A percentile compares a stretch with the other conserved stretches of the same genome.
Evolutionary conservation across 495 filamentous ascomycete species (phyloP).

Genomic region (Lophiostoma macrostomum): DNA sequence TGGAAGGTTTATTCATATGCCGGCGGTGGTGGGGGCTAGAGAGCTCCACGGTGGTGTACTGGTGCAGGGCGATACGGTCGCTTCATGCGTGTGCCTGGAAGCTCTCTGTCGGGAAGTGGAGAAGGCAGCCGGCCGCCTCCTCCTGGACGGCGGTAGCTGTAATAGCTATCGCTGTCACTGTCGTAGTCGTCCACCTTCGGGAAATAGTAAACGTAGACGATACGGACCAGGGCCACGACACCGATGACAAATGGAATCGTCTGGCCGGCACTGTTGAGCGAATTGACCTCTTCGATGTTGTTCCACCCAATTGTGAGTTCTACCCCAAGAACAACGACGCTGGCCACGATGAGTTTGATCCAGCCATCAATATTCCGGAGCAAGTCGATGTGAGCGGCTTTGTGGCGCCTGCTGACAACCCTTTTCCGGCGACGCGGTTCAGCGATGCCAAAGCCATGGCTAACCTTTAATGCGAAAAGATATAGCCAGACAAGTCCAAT

Average conservation of each 20-base stretch:
- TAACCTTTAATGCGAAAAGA: slow-evolving; percentile 10
- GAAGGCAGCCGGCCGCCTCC: too few species aligned
- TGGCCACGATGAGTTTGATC: slow-evolving; percentile 34
- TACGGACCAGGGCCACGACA: slow-evolving; percentile 17
- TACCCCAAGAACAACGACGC: slow-evolving; percentile 37
- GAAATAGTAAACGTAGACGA: slow-evolving; percentile 23
- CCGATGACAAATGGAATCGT: slow-evolving; percentile 43
- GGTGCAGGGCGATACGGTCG: too few species aligned
- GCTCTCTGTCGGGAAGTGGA: too few species aligned
- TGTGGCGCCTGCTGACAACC: slow-evolving; percentile 2
- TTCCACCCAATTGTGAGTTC: slow-evolving; percentile 47
- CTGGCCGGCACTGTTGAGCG: slow-evolving; percentile 37
- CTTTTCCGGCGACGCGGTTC: not conserved
- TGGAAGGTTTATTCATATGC: too few species aligned
- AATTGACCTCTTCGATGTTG: slow-evolving; percentile 31
- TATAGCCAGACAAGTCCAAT: slow-evolving; percentile 15
- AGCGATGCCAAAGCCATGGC: not conserved
- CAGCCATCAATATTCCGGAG: slow-evolving; percentile 33
- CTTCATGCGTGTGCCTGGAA: too few species aligned
- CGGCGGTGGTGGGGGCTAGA: too few species aligned
- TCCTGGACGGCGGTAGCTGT: too few species aligned
- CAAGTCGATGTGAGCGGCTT: slow-evolving; percentile 4
- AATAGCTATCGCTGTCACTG: slow-evolving; percentile 7
- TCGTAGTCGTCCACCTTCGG: not conserved
- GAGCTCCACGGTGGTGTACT: too few species aligned